Conservation (phyloP, 805 yeast genomes). For the Citeromyces matritensis region DNA sequence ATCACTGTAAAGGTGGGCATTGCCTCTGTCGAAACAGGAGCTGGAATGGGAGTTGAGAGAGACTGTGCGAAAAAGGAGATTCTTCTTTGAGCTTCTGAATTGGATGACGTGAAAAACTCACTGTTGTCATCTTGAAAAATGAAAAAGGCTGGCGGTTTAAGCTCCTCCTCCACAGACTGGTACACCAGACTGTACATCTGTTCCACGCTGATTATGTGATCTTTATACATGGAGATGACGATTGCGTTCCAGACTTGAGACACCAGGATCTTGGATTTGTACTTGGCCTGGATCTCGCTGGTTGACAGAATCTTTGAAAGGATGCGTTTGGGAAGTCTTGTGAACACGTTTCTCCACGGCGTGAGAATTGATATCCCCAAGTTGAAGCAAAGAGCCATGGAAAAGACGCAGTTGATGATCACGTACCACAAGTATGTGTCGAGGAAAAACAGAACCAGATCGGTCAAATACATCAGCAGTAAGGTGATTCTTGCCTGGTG, state of each 20-base stretch:
- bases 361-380: constrained; percentile 40
- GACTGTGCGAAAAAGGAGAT: constrained; percentile 40
- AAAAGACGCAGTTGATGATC: constrained; percentile 35
- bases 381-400: constrained; percentile 30
- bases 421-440: constrained; percentile 47
- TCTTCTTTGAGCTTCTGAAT: constrained; percentile 35
- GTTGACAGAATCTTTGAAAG: constrained; percentile 28
- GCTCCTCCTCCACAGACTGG: constrained; percentile 33
- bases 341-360: constrained; percentile 42
- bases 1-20: constrained; percentile 36
- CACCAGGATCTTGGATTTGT: constrained; percentile 20
- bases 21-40: constrained; percentile 28
- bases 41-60: constrained; percentile 29
- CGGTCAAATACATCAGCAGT: constrained; percentile 23
- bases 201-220: constrained; percentile 33
- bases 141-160: constrained; percentile 29
- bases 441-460: constrained; percentile 31
- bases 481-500: constrained; percentile 26
- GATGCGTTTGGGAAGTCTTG: constrained; percentile 33
- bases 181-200: constrained; percentile 21
- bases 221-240: constrained; percentile 36
- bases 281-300: constrained; percentile 23
- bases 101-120: constrained; percentile 19
- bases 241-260: constrained; percentile 42
- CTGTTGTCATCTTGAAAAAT: constrained; percentile 30